Conservation (phyloP, 2,329 filamentous ascomycete species). For the Capronia coronata region DNA sequence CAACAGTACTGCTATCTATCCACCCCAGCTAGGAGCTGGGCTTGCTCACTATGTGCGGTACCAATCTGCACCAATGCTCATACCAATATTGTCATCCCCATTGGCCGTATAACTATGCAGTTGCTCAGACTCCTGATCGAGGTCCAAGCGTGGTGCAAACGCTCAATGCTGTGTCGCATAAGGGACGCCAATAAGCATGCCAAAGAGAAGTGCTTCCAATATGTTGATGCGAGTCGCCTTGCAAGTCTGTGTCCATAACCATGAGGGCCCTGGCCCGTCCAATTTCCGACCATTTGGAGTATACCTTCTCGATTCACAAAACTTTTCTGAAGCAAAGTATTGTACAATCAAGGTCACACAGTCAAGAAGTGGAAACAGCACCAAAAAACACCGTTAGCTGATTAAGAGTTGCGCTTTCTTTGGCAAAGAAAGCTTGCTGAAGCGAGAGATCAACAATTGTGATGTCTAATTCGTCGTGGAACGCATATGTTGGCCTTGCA, state of each 20-base stretch:
- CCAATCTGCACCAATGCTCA: constrained; percentile 4
- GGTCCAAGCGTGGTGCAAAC: background rate
- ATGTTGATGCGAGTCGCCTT: background rate
- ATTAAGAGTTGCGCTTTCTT: background rate
- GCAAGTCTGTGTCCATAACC: background rate
- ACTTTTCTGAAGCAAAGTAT: background rate
- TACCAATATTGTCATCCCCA: background rate
- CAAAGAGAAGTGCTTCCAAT: background rate
- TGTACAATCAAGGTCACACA: background rate
- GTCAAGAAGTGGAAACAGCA: constrained; percentile 2
- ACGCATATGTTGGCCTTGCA: background rate
- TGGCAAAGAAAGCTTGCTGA: constrained; percentile 21
- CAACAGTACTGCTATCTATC: background rate
- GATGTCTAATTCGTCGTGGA: constrained; percentile 3
- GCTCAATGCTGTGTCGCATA: background rate
- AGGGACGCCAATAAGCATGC: background rate
- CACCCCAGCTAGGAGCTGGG: background rate
- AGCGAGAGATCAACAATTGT: constrained; percentile 23
- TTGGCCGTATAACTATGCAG: background rate
- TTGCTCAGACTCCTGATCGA: background rate
- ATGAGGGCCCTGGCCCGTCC: background rate
- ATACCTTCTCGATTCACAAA: background rate
- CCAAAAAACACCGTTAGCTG: constrained; percentile 2
- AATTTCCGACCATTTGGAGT: background rate
- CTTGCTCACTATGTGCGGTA: background rate